Conservation (phyloP, 2,329 filamentous ascomycete genomes). For the Hypoxylon sp. region DNA sequence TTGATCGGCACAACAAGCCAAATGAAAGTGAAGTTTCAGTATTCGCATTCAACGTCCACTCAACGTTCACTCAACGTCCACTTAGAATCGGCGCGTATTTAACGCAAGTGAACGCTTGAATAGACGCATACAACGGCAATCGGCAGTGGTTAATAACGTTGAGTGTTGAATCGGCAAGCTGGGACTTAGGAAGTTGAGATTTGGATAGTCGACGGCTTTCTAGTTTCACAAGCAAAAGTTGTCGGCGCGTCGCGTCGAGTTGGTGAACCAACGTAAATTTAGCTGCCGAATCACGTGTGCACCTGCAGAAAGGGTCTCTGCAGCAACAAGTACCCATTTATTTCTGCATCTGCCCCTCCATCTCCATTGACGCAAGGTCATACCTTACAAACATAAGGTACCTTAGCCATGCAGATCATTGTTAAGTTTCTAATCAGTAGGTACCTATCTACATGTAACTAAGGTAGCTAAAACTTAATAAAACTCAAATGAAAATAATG, state of each 20-base stretch:
- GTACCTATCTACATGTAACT: too few species aligned
- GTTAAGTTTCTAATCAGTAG: too few species aligned
- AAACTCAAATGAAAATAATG: too few species aligned
- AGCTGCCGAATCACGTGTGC: background rate
- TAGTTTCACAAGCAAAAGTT: background rate
- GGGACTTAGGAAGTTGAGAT: background rate
- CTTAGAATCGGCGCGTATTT: background rate
- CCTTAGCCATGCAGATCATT: too few species aligned
- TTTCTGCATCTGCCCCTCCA: background rate
- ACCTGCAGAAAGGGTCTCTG: background rate
- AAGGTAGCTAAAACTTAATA: too few species aligned
- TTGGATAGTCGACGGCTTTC: background rate
- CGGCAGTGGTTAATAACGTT: too few species aligned
- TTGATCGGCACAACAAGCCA: background rate
- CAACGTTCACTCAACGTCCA: too few species aligned
- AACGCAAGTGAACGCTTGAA: too few species aligned
- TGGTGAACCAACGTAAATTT: background rate
- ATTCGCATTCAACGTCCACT: too few species aligned
- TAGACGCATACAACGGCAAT: background rate
- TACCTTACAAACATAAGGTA: too few species aligned
- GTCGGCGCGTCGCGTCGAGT: constrained; percentile 3
- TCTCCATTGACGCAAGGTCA: constrained; percentile 4
- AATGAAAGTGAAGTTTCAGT: background rate
- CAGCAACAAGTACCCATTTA: background rate
- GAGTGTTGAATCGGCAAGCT: background rate